These are phyloP conservation scores for Chaetomium strumarium DNA, from an alignment of 2,329 filamentous ascomycete species.

Conservation along the genomic window DNA sequence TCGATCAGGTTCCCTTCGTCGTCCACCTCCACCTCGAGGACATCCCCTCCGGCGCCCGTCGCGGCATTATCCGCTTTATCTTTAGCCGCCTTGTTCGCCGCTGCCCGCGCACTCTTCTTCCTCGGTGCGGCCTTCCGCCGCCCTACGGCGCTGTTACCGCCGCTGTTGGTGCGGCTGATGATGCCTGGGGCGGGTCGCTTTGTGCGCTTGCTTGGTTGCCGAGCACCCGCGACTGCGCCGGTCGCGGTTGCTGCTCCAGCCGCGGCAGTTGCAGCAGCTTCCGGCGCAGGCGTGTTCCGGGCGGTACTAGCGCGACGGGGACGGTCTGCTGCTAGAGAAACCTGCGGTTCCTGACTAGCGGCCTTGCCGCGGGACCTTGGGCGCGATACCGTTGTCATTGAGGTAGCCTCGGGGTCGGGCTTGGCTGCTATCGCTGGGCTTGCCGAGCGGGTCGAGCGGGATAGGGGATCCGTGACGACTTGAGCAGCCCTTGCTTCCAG, in stretches of 20 bases:
- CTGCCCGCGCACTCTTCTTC: slow-evolving; percentile 50
- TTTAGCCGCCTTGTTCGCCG: slow-evolving; percentile 1
- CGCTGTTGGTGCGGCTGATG: slow-evolving; percentile 57
- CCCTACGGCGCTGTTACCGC: slow-evolving; percentile 61
- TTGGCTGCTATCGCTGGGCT: slow-evolving; percentile 31
- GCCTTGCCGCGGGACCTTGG: slow-evolving; percentile 49
- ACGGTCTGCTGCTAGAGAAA: slow-evolving; percentile 46
- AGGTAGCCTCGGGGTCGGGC: slow-evolving; percentile 23
- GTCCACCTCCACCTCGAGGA: slow-evolving; percentile 51
- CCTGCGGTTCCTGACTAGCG: slow-evolving; percentile 44
- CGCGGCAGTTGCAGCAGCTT: slow-evolving; percentile 24
- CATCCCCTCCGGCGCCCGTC: slow-evolving; percentile 38
- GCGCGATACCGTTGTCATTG: slow-evolving; percentile 28
- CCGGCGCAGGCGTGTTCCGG: slow-evolving; percentile 51
- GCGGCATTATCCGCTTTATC: background rate
- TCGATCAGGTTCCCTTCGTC: slow-evolving; percentile 67
- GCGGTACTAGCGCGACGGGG: slow-evolving; percentile 52
- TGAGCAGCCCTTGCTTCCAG: slow-evolving; percentile 10
- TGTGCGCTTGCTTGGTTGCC: slow-evolving; percentile 49
- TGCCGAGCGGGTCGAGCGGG: slow-evolving; percentile 23
- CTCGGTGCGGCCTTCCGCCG: slow-evolving; percentile 64
- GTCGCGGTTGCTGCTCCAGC: slow-evolving; percentile 15
- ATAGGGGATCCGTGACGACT: slow-evolving; percentile 14
- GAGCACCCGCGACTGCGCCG: slow-evolving; percentile 12
- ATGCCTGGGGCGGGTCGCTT: slow-evolving; percentile 69